phyloP scores from a whole-genome alignment of 768 basidiomycete species.

The Dendrothele bispora region DNA sequence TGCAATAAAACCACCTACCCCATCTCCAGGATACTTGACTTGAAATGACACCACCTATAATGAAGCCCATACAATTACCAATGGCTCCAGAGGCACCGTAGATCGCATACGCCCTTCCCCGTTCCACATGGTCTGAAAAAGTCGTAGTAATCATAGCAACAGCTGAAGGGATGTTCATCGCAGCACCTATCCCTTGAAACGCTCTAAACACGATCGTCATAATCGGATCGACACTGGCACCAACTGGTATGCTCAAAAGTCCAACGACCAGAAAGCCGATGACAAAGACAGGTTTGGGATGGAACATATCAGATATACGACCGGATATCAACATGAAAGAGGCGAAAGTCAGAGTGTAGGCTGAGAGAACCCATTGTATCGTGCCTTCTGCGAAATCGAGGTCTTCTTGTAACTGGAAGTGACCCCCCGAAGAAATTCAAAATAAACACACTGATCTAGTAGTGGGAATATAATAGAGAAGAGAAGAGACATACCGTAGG shows the following conservation, averaged over 20 bases:
- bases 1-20: slow-evolving; percentile 20
- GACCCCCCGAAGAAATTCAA: no score
- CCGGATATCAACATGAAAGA: slow-evolving; percentile 14
- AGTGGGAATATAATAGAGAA: no score
- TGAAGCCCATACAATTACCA: slow-evolving; percentile 40
- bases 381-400: slow-evolving; percentile 3
- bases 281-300: slow-evolving; percentile 11
- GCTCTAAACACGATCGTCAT: slow-evolving; percentile 7
- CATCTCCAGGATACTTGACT: slow-evolving; percentile 39
- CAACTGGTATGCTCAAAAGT: slow-evolving; percentile 1
- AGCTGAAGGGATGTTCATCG: slow-evolving; percentile 10
- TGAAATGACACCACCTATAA: slow-evolving; percentile 41
- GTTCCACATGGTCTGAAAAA: slow-evolving; percentile 27
- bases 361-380: slow-evolving; percentile 31
- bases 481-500: slow-evolving; percentile 34
- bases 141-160: slow-evolving; percentile 4
- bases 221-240: not conserved
- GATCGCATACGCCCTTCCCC: slow-evolving; percentile 41
- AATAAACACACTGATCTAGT: not conserved
- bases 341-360: slow-evolving; percentile 13
- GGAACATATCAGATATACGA: slow-evolving; percentile 11
- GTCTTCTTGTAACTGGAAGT: slow-evolving; percentile 42
- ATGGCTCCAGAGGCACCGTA: slow-evolving; percentile 46
- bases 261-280: slow-evolving; percentile 7
- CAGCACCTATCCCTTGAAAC: slow-evolving; percentile 9